Evolutionary conservation across 345 rosid species (phyloP).

Genomic region (Barbarea vulgaris): DNA sequence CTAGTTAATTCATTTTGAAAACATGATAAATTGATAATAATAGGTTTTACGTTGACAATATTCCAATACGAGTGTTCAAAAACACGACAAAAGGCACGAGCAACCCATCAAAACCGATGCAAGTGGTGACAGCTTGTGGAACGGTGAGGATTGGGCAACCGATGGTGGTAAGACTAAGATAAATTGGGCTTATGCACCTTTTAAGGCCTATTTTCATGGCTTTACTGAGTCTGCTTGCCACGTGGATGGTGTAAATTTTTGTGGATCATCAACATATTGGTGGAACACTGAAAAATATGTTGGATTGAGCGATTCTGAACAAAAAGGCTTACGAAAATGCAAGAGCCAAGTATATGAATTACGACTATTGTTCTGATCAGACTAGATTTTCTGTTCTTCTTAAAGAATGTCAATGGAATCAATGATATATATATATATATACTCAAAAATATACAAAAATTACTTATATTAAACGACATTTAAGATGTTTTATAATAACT

Average conservation of each 20-base stretch:
- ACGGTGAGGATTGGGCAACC: conserved; percentile 66
- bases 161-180: conserved; percentile 58
- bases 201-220: conserved; percentile 47
- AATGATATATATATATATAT: background rate
- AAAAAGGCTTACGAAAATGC: background rate
- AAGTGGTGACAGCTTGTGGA: conserved; percentile 59
- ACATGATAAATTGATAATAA: too few relatives aligned
- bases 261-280: conserved; percentile 45
- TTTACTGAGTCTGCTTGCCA: conserved; percentile 49
- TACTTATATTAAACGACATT: too few relatives aligned
- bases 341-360: background rate
- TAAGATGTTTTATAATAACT: too few relatives aligned
- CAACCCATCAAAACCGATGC: conserved; percentile 44
- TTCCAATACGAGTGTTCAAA: conserved; percentile 63
- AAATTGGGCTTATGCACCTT: conserved; percentile 57
- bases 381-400: background rate
- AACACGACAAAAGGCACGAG: conserved; percentile 41
- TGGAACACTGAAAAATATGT: conserved; percentile 47
- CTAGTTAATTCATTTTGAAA: too few relatives aligned
- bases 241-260: background rate
- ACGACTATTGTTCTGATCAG: background rate
- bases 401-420: background rate
- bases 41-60: conserved; percentile 44
- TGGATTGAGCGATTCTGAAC: background rate
- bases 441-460: too few relatives aligned